phyloP scores from a whole-genome alignment of 768 basidiomycete species.

The Lentinus tigrinus region DNA sequence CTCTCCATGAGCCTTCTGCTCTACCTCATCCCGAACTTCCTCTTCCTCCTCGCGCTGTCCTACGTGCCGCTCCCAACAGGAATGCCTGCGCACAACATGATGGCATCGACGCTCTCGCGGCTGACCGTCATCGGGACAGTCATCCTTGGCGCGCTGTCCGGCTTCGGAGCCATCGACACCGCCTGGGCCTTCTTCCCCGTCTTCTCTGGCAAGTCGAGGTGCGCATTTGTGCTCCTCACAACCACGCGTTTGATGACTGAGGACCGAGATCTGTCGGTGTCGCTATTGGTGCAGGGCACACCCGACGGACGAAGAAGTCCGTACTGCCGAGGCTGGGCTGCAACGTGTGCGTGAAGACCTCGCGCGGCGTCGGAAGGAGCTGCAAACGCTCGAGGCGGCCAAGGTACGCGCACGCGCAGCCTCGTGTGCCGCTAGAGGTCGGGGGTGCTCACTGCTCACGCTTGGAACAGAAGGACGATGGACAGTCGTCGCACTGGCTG shows the following conservation, averaged over 20 bases:
- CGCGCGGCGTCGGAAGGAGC: conserved; percentile 35
- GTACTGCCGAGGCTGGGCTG: conserved; percentile 56
- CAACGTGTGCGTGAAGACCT: conserved; percentile 62
- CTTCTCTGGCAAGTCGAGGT: conserved; percentile 30
- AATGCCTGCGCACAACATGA: conserved; percentile 32
- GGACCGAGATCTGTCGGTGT: neutral
- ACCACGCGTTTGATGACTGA: no score
- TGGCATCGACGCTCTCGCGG: conserved; percentile 52
- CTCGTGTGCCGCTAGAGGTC: neutral
- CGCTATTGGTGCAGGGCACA: conserved; percentile 2
- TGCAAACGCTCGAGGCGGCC: conserved; percentile 29
- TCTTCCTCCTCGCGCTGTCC: conserved; percentile 51
- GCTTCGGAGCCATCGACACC: conserved; percentile 72
- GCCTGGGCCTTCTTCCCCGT: conserved; percentile 61
- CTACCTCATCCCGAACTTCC: conserved; percentile 47
- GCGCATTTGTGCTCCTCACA: conserved; percentile 3
- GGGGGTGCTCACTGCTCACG: neutral
- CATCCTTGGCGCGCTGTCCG: conserved; percentile 77
- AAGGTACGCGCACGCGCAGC: conserved; percentile 21
- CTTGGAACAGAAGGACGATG: conserved; percentile 10
- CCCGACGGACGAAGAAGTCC: conserved; percentile 53
- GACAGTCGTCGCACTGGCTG: conserved; percentile 38
- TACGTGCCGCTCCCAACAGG: conserved; percentile 63
- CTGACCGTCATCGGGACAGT: conserved; percentile 75
- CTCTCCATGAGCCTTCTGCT: conserved; percentile 34